phyloP scores from a whole-genome alignment of 176 grass and related monocot genomes.

The Zizania latifolia region DNA sequence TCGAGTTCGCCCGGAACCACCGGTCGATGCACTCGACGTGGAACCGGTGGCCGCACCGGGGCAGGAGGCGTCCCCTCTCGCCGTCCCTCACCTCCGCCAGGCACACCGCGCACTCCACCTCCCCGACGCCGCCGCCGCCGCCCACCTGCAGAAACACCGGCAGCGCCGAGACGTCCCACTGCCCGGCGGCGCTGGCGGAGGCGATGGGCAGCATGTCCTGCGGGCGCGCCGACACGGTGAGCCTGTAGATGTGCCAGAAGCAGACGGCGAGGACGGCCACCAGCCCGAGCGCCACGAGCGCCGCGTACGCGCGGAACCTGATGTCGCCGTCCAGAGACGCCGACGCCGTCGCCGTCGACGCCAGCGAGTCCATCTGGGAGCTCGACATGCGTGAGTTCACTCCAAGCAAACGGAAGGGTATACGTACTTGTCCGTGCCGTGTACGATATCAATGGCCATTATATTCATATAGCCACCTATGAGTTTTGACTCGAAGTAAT shows the following conservation, averaged over 20 bases:
- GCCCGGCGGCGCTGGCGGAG: background rate
- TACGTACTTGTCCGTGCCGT: too few relatives aligned
- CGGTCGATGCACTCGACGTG: conserved; percentile 54
- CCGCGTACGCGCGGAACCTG: conserved; percentile 15
- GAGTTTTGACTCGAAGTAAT: too few relatives aligned
- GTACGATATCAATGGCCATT: conserved; percentile 6
- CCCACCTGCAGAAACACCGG: conserved; percentile 34
- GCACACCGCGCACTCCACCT: conserved; percentile 55
- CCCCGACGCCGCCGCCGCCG: background rate
- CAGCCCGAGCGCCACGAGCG: background rate
- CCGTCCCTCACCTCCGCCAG: conserved; percentile 40
- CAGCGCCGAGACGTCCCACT: conserved; percentile 16
- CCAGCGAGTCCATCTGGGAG: background rate
- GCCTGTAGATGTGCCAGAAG: conserved; percentile 33
- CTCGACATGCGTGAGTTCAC: conserved; percentile 6
- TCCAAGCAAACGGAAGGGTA: too few relatives aligned
- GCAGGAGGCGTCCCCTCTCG: conserved; percentile 40
- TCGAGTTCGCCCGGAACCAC: conserved; percentile 41
- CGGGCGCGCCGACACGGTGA: conserved; percentile 38
- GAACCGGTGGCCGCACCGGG: conserved; percentile 53
- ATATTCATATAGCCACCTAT: too few relatives aligned
- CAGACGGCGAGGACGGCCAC: background rate
- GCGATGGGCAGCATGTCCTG: conserved; percentile 19
- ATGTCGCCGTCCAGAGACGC: background rate
- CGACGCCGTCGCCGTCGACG: background rate